Conservation (phyloP, 352 stramenopile species). For the Aphanomyces astaci region DNA sequence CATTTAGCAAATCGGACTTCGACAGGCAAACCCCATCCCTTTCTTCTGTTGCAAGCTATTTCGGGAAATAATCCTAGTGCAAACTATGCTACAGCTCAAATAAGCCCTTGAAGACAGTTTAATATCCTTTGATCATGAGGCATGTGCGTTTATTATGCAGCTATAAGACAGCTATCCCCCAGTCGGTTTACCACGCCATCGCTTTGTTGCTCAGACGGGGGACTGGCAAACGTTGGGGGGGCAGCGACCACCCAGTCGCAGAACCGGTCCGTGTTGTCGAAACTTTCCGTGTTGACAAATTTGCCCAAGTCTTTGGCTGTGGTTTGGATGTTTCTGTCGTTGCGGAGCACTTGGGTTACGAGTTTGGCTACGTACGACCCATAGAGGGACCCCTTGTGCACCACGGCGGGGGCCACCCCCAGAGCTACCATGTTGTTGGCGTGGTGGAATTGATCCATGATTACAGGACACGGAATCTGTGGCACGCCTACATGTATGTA, state of each 20-base stretch:
- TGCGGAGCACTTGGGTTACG: background rate
- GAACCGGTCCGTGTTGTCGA: background rate
- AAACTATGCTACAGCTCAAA: too few species aligned
- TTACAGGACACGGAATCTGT: slow-evolving; percentile 16
- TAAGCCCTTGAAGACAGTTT: too few species aligned
- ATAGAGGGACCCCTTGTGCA: background rate
- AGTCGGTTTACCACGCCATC: background rate
- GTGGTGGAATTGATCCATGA: slow-evolving; percentile 15
- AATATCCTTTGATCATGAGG: too few species aligned
- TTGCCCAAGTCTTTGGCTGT: slow-evolving; percentile 3
- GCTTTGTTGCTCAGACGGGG: background rate
- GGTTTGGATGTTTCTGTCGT: background rate
- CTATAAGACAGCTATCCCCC: background rate
- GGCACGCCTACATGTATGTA: background rate
- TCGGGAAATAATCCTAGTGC: too few species aligned
- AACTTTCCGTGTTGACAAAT: slow-evolving; percentile 4
- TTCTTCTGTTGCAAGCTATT: too few species aligned
- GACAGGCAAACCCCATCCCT: too few species aligned
- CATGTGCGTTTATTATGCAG: background rate
- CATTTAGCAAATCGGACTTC: too few species aligned
- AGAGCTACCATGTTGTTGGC: slow-evolving; percentile 7
- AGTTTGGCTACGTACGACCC: background rate
- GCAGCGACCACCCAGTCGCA: background rate
- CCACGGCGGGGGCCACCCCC: background rate
- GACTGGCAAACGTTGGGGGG: slow-evolving; percentile 2